phyloP scores from a whole-genome alignment of 768 basidiomycete genomes.

The Calocera viscosa region DNA sequence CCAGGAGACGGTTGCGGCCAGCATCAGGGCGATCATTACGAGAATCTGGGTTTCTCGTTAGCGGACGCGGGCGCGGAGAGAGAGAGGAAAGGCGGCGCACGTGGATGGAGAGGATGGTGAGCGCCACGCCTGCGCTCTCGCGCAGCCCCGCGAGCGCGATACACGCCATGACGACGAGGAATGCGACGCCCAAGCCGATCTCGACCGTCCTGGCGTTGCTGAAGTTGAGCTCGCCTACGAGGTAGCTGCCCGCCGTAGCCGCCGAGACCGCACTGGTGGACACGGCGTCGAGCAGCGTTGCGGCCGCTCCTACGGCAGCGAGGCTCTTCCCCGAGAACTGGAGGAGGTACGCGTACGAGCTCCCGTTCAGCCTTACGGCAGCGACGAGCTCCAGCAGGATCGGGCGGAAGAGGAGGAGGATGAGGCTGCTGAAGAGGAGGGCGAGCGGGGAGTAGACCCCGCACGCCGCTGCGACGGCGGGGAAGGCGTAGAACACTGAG shows the following conservation, averaged over 20 bases:
- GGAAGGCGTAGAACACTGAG: constrained; percentile 51
- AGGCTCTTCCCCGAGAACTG: constrained; percentile 51
- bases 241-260: constrained; percentile 55
- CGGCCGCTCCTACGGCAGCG: constrained; percentile 51
- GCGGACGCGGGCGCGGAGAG: background rate
- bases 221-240: constrained; percentile 44
- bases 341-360: constrained; percentile 56
- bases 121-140: constrained; percentile 50
- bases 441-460: constrained; percentile 63
- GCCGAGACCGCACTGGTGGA: constrained; percentile 61
- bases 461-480: constrained; percentile 47
- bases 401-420: constrained; percentile 59
- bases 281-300: constrained; percentile 58
- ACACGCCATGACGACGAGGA: constrained; percentile 42
- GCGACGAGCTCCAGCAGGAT: constrained; percentile 62
- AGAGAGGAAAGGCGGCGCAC: constrained; percentile 31
- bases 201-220: constrained; percentile 39
- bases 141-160: constrained; percentile 47
- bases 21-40: constrained; percentile 44
- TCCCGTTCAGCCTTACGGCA: constrained; percentile 55
- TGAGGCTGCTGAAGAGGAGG: constrained; percentile 46
- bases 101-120: constrained; percentile 47
- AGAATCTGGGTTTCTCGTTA: constrained; percentile 30
- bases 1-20: constrained; percentile 44
- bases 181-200: constrained; percentile 40